Evolutionary conservation across 768 basidiomycete genomes (phyloP).

Genomic region (Lanmaoa rubissima): DNA sequence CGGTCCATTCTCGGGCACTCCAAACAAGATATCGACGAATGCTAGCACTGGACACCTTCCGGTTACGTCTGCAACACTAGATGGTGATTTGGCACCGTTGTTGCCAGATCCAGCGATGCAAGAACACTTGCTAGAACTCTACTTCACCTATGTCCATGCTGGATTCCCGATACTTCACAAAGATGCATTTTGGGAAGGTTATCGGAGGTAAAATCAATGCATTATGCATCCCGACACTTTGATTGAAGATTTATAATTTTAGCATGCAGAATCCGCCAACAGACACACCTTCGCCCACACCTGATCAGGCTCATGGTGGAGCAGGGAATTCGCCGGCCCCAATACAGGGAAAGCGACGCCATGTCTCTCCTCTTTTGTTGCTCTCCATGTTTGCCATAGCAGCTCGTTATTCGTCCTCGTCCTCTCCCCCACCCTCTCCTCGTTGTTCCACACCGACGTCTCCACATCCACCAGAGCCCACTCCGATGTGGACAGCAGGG

Average conservation of each 20-base stretch:
- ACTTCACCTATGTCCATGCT: constrained; percentile 81
- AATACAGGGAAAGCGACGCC: constrained; percentile 41
- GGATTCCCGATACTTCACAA: constrained; percentile 78
- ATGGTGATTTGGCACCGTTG: constrained; percentile 38
- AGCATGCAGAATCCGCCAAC: constrained; percentile 28
- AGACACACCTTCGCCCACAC: constrained; percentile 34
- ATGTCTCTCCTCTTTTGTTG: constrained; percentile 63
- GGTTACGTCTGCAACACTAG: constrained; percentile 25
- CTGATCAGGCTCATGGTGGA: constrained; percentile 17
- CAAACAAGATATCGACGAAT: constrained; percentile 8
- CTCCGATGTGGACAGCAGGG: constrained; percentile 80
- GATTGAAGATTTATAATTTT: neutral
- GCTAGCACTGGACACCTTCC: constrained; percentile 9
- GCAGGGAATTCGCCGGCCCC: constrained; percentile 32
- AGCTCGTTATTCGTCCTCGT: constrained; percentile 57
- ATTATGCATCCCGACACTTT: neutral
- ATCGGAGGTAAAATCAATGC: constrained; percentile 37
- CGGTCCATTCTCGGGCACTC: neutral
- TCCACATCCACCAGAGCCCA: constrained; percentile 41
- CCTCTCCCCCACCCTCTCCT: constrained; percentile 26
- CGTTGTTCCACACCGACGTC: constrained; percentile 32
- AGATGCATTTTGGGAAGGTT: constrained; percentile 60
- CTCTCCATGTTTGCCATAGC: constrained; percentile 85
- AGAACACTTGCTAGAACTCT: constrained; percentile 68
- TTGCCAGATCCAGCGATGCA: constrained; percentile 62